Evolutionary conservation across 129 eudicot genomes (phyloP).

Genomic region (Escallonia herrerae): DNA sequence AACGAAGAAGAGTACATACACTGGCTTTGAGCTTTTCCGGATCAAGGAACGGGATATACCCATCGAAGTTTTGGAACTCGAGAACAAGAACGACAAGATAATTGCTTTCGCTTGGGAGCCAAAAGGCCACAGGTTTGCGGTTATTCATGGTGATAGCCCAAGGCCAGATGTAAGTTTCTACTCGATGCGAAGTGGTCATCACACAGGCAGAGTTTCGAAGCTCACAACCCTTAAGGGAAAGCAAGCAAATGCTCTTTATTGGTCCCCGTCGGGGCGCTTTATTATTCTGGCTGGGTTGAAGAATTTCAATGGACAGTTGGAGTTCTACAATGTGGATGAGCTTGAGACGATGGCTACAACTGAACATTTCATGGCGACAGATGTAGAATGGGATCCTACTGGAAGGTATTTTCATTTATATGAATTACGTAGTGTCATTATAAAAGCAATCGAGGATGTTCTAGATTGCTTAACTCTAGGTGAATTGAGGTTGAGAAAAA

Average conservation of each 20-base stretch:
- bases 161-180: constrained; percentile 88
- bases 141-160: constrained; percentile 81
- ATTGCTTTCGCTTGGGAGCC: constrained; percentile 97
- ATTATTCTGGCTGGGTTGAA: constrained; percentile 80
- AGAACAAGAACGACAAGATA: constrained; percentile 83
- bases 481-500: background rate
- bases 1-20: constrained; percentile 85
- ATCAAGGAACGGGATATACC: constrained; percentile 90
- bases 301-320: constrained; percentile 80
- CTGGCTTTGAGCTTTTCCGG: constrained; percentile 90
- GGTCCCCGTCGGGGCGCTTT: constrained; percentile 85
- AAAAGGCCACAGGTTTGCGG: constrained; percentile 87
- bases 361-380: constrained; percentile 94
- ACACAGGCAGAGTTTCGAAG: constrained; percentile 61
- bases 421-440: too few relatives aligned
- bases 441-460: too few relatives aligned
- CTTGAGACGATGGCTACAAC: constrained; percentile 85
- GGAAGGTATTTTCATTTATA: constrained; percentile 46
- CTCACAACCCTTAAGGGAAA: constrained; percentile 66
- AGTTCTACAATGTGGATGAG: constrained; percentile 85
- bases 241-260: constrained; percentile 82
- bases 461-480: background rate
- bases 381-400: constrained; percentile 93
- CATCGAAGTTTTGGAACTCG: constrained; percentile 87
- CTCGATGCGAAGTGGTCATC: constrained; percentile 53